Percentiles rank a stretch among this genome's conserved stretches.
phyloP scores from a whole-genome alignment of 768 basidiomycete genomes.

The Russula lepida region DNA sequence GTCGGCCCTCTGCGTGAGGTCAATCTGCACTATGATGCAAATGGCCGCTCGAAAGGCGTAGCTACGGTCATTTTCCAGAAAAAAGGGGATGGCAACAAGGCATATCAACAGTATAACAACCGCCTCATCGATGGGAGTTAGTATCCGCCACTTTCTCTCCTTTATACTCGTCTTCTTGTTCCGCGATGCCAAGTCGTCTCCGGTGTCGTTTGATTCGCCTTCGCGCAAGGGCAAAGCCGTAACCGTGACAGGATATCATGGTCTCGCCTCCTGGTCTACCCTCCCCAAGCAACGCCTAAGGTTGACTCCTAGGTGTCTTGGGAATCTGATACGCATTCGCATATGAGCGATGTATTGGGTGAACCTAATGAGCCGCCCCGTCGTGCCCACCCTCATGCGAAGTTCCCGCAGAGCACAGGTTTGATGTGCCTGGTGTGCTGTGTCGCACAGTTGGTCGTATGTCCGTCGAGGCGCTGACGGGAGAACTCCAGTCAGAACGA shows the following conservation, averaged over 20 bases:
- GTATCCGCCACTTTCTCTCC: slow-evolving; percentile 53
- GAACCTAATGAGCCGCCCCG: not conserved
- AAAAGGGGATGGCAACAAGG: slow-evolving; percentile 86
- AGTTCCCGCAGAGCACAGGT: slow-evolving; percentile 8
- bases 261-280: slow-evolving; percentile 11
- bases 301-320: slow-evolving; percentile 10
- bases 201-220: slow-evolving; percentile 19
- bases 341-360: slow-evolving; percentile 1
- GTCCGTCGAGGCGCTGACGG: not conserved
- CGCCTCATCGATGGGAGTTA: slow-evolving; percentile 99
- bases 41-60: slow-evolving; percentile 84
- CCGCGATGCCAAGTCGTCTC: slow-evolving; percentile 17
- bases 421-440: slow-evolving; percentile 16
- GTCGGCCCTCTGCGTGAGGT: slow-evolving; percentile 83
- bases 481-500: slow-evolving; percentile 6
- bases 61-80: slow-evolving; percentile 80
- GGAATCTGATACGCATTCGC: not conserved
- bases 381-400: slow-evolving; percentile 11
- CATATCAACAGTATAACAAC: slow-evolving; percentile 92
- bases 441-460: not conserved
- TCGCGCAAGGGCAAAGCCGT: slow-evolving; percentile 15
- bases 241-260: slow-evolving; percentile 5
- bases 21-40: slow-evolving; percentile 74
- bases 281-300: slow-evolving; percentile 1
- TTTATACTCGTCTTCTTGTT: slow-evolving; percentile 26